Evolutionary conservation across 1,284 basidiomycete genomes (phyloP), one percentile per base, ranked within the genome.

Genomic region (Hemileia vastatrix): DNA sequence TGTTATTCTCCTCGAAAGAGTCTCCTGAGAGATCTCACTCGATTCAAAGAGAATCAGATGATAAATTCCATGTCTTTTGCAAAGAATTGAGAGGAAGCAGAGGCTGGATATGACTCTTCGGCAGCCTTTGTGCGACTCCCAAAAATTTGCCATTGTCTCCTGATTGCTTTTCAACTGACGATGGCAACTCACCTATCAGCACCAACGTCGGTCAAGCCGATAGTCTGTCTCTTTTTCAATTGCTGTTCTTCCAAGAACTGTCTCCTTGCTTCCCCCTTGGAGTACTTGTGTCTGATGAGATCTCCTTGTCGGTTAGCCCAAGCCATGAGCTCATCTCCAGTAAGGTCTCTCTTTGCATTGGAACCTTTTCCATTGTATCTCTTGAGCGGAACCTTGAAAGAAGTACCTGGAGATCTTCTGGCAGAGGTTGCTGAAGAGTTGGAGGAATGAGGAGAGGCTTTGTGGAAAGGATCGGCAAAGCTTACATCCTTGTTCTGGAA

Each of bases 181-280:
- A n/a, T n/a, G n/a, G n/a, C n/a, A n/a, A n/a, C n/a, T n/a, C n/a
- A n/a, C n/a, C n/a, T n/a, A n/a, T n/a, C n/a, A n/a, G n/a, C n/a
- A n/a, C n/a, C n/a, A n/a, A 27, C 27, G 27, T 66, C 68, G 47
- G 63, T 67, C 5, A 71, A 48, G 23, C 68, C 70, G 44, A 68
- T 68, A 43, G 65, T 68, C 43, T 71, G 70, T 8, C 70, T 47
- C 64, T 68, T 70, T 43, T 59, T 44, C 11, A 62, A 56, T 19
- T 50, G n/a, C 32, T 6, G 36, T 40, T 40, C 36, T 40, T 40
- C 36, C 36, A 40, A 40, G 36, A 40, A 40, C 36, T 40, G 36
- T 15, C 36, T 40, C 36, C 15, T 40, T 40, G 36, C 36, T 40
- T 40, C 36, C 8, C 36, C 36, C 15, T 40, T 40, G 15, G 36